phyloP scores from a whole-genome alignment of 2,329 filamentous ascomycete species.

The Trichoderma arundinaceum region DNA sequence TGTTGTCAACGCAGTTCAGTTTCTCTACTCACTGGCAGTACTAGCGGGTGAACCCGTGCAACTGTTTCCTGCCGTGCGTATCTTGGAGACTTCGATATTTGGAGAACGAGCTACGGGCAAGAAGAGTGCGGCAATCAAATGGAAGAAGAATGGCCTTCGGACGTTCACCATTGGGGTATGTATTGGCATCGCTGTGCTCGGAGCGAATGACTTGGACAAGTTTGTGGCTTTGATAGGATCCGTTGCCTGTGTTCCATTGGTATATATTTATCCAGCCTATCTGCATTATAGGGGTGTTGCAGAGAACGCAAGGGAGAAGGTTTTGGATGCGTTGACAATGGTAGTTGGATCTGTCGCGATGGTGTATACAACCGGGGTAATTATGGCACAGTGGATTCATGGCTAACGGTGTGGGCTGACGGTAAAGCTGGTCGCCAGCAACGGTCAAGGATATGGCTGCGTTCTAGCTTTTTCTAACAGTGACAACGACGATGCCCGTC shows the following conservation, averaged over 20 bases:
- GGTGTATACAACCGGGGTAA: conserved; percentile 73
- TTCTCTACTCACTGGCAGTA: conserved; percentile 74
- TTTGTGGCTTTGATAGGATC: conserved; percentile 77
- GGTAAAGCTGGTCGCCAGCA: conserved; percentile 1
- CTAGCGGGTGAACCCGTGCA: conserved; percentile 77
- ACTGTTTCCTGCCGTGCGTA: conserved; percentile 74
- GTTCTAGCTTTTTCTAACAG: too few species aligned
- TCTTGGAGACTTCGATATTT: conserved; percentile 71
- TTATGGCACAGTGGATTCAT: conserved; percentile 49
- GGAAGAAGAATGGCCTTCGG: conserved; percentile 76
- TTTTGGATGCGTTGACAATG: conserved; percentile 67
- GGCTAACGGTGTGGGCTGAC: not conserved
- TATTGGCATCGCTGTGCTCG: conserved; percentile 65
- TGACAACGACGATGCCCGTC: too few species aligned
- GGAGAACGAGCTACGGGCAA: conserved; percentile 70
- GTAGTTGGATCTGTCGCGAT: conserved; percentile 68
- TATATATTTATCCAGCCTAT: conserved; percentile 77
- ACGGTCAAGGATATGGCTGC: conserved; percentile 1
- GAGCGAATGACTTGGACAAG: conserved; percentile 72
- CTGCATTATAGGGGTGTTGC: conserved; percentile 73
- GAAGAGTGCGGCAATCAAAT: conserved; percentile 68
- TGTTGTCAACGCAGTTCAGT: conserved; percentile 77
- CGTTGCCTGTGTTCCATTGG: conserved; percentile 75
- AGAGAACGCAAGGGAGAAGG: conserved; percentile 58
- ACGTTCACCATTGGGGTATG: conserved; percentile 62